Percentiles rank a stretch among this genome's conserved stretches.
These are phyloP conservation scores for Leishmania arabica DNA, from an alignment of 208 protist genomes.

Conservation along the genomic window DNA sequence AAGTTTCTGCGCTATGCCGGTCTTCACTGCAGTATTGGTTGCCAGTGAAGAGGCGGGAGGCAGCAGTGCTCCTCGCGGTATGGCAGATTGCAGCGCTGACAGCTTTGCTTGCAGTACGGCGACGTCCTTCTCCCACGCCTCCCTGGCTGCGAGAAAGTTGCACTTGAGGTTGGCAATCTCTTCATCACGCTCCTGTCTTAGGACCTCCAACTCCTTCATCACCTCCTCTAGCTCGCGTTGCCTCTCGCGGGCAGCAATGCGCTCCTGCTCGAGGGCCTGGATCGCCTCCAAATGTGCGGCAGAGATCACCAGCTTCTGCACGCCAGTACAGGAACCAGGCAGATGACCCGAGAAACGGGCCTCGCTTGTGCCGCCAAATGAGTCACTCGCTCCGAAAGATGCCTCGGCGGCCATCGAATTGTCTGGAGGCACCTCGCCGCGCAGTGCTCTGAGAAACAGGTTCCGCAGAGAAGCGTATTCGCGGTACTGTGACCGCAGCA, in stretches of 20 bases:
- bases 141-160: slow-evolving; percentile 57
- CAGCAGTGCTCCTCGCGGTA: slow-evolving; percentile 28
- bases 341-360: background rate
- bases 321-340: background rate
- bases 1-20: background rate
- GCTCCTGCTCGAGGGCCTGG: slow-evolving; percentile 55
- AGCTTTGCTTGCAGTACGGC: slow-evolving; percentile 63
- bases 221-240: slow-evolving; percentile 52
- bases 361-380: background rate
- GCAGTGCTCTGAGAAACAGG: slow-evolving; percentile 48
- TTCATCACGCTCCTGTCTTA: slow-evolving; percentile 49
- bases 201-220: slow-evolving; percentile 50
- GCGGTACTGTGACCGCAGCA: slow-evolving; percentile 46
- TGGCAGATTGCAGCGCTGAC: slow-evolving; percentile 36
- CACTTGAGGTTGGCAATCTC: slow-evolving; percentile 53
- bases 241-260: slow-evolving; percentile 39
- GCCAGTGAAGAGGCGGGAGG: slow-evolving; percentile 5
- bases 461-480: slow-evolving; percentile 49
- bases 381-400: too few relatives aligned
- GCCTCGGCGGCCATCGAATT: background rate
- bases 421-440: slow-evolving; percentile 32
- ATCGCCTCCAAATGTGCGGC: slow-evolving; percentile 59
- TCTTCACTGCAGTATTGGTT: background rate
- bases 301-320: slow-evolving; percentile 42
- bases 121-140: slow-evolving; percentile 57